Base-by-base conservation (phyloP, 2,329 filamentous ascomycete genomes). In the Aciculosporium take region DNA sequence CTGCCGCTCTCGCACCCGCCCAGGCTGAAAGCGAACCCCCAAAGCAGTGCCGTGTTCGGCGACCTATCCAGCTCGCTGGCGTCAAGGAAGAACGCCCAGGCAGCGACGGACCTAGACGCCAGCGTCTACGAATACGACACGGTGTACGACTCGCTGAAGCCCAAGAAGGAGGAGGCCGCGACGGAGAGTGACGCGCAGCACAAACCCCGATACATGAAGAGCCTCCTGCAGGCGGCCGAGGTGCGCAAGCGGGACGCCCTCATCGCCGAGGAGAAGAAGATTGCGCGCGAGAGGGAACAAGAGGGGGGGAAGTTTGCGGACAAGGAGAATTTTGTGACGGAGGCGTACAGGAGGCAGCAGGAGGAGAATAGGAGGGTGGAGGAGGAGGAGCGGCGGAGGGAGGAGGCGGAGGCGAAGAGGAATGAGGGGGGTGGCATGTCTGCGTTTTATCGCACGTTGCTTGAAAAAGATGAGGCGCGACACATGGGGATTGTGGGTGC, bases 271-370 rank as follows among this genome's bases (percentile, higher is more conserved):
- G 84, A 91, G 62, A 86, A 86, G 61, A 75, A 83, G 58, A 69
- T 91, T 51, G 79, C 83, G 51, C 72, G 79, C 20, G 84, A 91
- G 56, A 72, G 84, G 35, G 84, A 84, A 52, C 79, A 76, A 0
- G 85, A 91, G 56, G 84, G 84, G 15, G 84, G 89, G 27, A 81
- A 82, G 54, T 91, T 78, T 52, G 81, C 73, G 0, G 84, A 81
- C 52, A 91, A 88, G 63, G 85, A 91, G 56, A 84, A 81, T 60
- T 91, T 91, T 50, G 85, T 91, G 27, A 91, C 84, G 0, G 80
- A 78, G 44, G 84, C 84, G 28, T 93, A 91, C 58, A 85, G 83
- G 64, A 71, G 72, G 54, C 84, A 89, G 55, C 83, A 88, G 53
- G 82, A 81, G 56, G 84, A 88, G 58, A 79, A 84, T 48, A 66